Evolutionary conservation across 495 filamentous ascomycete species (phyloP).

Genomic region (Daldinia grandis): DNA sequence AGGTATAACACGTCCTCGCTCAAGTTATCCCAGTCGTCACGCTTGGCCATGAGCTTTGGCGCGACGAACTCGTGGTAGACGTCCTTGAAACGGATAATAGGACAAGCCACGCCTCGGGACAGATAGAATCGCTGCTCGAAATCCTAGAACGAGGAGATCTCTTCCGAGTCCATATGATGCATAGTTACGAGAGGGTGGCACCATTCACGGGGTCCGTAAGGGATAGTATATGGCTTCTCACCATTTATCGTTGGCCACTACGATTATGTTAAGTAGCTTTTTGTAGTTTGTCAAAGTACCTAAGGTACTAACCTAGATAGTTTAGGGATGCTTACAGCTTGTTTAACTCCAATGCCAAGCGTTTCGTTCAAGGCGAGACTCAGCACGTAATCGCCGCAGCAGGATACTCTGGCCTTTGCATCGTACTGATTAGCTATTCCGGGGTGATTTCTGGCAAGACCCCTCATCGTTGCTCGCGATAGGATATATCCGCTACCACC

Average conservation of each 20-base stretch:
- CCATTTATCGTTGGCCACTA: slow-evolving; percentile 68
- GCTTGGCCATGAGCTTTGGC: slow-evolving; percentile 43
- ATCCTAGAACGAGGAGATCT: slow-evolving; percentile 62
- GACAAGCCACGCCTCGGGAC: slow-evolving; percentile 1
- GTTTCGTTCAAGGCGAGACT: slow-evolving; percentile 65
- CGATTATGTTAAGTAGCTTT: not conserved
- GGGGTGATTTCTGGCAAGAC: slow-evolving; percentile 51
- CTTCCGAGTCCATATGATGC: slow-evolving; percentile 66
- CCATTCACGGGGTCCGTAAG: slow-evolving; percentile 63
- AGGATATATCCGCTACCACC: slow-evolving; percentile 74
- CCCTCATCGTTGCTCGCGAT: slow-evolving; percentile 63
- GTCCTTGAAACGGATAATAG: slow-evolving; percentile 54
- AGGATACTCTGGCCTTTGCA: slow-evolving; percentile 61
- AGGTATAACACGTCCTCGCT: slow-evolving; percentile 54
- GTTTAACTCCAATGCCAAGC: slow-evolving; percentile 39
- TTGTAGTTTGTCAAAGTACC: not conserved
- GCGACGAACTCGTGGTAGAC: slow-evolving; percentile 56
- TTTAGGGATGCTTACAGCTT: slow-evolving; percentile 45
- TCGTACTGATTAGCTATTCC: slow-evolving; percentile 61
- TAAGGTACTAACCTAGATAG: not conserved
- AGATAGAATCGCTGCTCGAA: slow-evolving; percentile 57
- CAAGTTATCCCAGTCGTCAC: slow-evolving; percentile 61
- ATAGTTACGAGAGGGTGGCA: slow-evolving; percentile 67
- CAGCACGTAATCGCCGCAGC: slow-evolving; percentile 75
- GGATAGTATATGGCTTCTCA: slow-evolving; percentile 59